Percentiles rank a stretch among this genome's conserved stretches.
Evolutionary conservation across 192 early-diverging fungal genomes (phyloP).

Genomic region (Lunasporangiospora selenospora): DNA sequence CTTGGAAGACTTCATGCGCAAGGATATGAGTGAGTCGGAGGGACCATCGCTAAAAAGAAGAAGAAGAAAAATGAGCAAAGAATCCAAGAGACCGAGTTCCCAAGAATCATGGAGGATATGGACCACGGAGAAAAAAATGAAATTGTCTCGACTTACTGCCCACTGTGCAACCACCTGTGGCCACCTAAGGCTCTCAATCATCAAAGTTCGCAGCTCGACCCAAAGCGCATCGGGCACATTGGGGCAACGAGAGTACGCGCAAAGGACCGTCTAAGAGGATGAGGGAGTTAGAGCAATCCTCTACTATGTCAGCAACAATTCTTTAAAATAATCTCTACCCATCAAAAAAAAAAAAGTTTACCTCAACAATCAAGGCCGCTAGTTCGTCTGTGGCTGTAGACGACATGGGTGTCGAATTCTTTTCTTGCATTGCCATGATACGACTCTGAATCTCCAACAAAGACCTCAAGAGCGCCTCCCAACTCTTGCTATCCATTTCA

Average conservation of each 20-base stretch:
- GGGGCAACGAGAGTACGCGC: slow-evolving; percentile 68
- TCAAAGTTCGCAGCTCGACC: slow-evolving; percentile 56
- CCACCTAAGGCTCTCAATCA: slow-evolving; percentile 60
- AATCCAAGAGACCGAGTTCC: slow-evolving; percentile 3
- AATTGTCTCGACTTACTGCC: slow-evolving; percentile 58
- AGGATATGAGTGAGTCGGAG: slow-evolving; percentile 66
- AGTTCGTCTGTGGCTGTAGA: slow-evolving; percentile 62
- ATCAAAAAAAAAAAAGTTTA: slow-evolving; percentile 21
- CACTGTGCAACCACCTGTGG: slow-evolving; percentile 69
- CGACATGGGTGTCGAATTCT: slow-evolving; percentile 42
- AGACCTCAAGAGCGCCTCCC: slow-evolving; percentile 60
- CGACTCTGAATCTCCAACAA: slow-evolving; percentile 70
- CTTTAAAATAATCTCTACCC: too few species aligned
- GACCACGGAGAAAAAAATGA: not conserved
- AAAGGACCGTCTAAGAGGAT: slow-evolving; percentile 63
- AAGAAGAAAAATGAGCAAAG: slow-evolving; percentile 1
- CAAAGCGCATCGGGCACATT: slow-evolving; percentile 60
- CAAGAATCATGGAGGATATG: not conserved
- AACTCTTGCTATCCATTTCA: slow-evolving; percentile 61
- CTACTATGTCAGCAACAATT: too few species aligned
- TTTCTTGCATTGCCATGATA: slow-evolving; percentile 56
- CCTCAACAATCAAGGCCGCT: slow-evolving; percentile 70
- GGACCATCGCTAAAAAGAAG: slow-evolving; percentile 60
- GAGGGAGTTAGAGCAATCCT: not conserved
- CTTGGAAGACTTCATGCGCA: slow-evolving; percentile 60